These are phyloP conservation scores for Penicillium olsonii DNA, from an alignment of 2,329 filamentous ascomycete species.

Conservation along the genomic window DNA sequence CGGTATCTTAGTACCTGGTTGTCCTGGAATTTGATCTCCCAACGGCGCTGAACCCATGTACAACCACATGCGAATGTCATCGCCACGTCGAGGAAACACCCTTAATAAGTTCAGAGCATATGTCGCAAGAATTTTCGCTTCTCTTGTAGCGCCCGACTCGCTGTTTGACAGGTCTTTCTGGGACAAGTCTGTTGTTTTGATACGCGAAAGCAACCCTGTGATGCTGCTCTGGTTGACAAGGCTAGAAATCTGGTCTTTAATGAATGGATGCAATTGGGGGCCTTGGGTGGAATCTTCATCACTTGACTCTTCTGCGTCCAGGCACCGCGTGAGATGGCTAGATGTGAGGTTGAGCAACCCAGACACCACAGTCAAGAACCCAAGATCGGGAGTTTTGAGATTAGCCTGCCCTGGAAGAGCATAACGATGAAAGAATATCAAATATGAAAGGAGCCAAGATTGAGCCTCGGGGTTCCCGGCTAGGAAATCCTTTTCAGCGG, in stretches of 20 bases:
- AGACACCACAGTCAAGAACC: constrained; percentile 59
- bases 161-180: constrained; percentile 24
- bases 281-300: constrained; percentile 32
- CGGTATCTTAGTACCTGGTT: constrained; percentile 51
- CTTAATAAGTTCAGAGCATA: constrained; percentile 84
- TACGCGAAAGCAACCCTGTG: constrained; percentile 58
- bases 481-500: constrained; percentile 26
- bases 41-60: constrained; percentile 70
- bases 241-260: constrained; percentile 67
- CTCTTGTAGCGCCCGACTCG: constrained; percentile 48
- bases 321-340: constrained; percentile 52
- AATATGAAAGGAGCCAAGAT: constrained; percentile 60
- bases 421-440: constrained; percentile 60
- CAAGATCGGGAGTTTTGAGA: constrained; percentile 50
- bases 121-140: constrained; percentile 75
- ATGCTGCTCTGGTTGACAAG: constrained; percentile 77
- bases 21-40: constrained; percentile 34
- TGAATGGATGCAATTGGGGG: constrained; percentile 51
- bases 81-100: constrained; percentile 77
- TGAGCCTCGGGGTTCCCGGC: constrained; percentile 43
- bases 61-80: constrained; percentile 93
- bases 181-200: constrained; percentile 29
- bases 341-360: constrained; percentile 59
- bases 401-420: constrained; percentile 41
- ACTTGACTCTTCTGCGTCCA: constrained; percentile 46